phyloP scores from a whole-genome alignment of 1,284 basidiomycete species.

The Puccinia novopanici region DNA sequence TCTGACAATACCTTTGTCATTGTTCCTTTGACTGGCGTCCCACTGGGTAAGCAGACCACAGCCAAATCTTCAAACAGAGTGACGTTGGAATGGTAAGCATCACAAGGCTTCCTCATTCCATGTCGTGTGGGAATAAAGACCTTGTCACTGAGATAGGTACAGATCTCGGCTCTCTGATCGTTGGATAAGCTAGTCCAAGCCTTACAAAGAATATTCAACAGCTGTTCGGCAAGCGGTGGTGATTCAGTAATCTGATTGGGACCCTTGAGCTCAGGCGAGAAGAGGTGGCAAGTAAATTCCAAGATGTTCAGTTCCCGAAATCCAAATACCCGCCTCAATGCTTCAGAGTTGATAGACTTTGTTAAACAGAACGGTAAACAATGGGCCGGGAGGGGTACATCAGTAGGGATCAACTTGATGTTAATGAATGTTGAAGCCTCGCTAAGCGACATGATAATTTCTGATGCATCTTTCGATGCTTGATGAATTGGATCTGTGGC shows the following conservation, averaged over 20 bases:
- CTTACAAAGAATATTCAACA: slow-evolving; percentile 71
- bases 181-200: slow-evolving; percentile 74
- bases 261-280: slow-evolving; percentile 63
- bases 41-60: slow-evolving; percentile 75
- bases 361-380: slow-evolving; percentile 74
- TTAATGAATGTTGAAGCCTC: slow-evolving; percentile 76
- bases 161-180: slow-evolving; percentile 67
- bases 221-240: slow-evolving; percentile 77
- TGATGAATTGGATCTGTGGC: slow-evolving; percentile 58
- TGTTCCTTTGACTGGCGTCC: slow-evolving; percentile 69
- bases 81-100: slow-evolving; percentile 85
- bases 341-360: slow-evolving; percentile 63
- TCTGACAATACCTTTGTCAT: slow-evolving; percentile 76
- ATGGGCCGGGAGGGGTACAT: slow-evolving; percentile 77
- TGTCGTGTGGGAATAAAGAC: slow-evolving; percentile 80
- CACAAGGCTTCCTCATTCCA: slow-evolving; percentile 70
- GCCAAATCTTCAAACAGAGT: slow-evolving; percentile 86
- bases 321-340: slow-evolving; percentile 61
- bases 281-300: slow-evolving; percentile 75
- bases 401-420: slow-evolving; percentile 71
- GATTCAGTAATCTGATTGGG: slow-evolving; percentile 63
- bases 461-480: slow-evolving; percentile 51
- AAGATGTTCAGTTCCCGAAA: slow-evolving; percentile 78
- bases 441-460: slow-evolving; percentile 70
- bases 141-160: slow-evolving; percentile 66